A percentile compares a stretch with the other conserved stretches of the same genome.
These are phyloP conservation scores for Podaxis carcinomalis DNA, from an alignment of 768 basidiomycete species.

Conservation along the genomic window DNA sequence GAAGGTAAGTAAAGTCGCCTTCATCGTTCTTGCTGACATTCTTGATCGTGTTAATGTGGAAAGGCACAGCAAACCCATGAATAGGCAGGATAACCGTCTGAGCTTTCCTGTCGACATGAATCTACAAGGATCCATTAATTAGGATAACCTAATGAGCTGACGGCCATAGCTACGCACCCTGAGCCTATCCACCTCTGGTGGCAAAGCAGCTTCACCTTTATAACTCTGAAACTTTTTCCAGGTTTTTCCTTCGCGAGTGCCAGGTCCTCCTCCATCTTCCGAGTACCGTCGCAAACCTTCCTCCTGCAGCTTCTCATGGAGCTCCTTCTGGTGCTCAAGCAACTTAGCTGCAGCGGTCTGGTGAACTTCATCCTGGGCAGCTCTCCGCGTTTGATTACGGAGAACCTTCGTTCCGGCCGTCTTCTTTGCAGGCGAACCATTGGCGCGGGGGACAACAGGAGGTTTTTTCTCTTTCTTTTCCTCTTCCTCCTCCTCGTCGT, in stretches of 20 bases:
- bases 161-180: slow-evolving; percentile 47
- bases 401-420: slow-evolving; percentile 82
- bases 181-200: slow-evolving; percentile 74
- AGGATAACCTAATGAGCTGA: neutral
- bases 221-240: slow-evolving; percentile 98
- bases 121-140: slow-evolving; percentile 40
- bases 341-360: slow-evolving; percentile 74
- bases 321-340: slow-evolving; percentile 81
- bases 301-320: slow-evolving; percentile 72
- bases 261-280: slow-evolving; percentile 69
- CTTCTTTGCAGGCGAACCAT: slow-evolving; percentile 72
- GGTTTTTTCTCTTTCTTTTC: slow-evolving; percentile 56
- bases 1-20: slow-evolving; percentile 88
- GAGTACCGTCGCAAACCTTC: slow-evolving; percentile 83
- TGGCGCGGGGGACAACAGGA: slow-evolving; percentile 45
- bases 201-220: slow-evolving; percentile 89
- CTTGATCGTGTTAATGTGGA: slow-evolving; percentile 98
- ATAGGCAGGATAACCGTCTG: slow-evolving; percentile 90
- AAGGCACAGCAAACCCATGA: slow-evolving; percentile 93
- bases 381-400: slow-evolving; percentile 85
- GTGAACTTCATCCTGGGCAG: slow-evolving; percentile 80
- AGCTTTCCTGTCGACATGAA: slow-evolving; percentile 86
- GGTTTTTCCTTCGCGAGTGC: slow-evolving; percentile 83
- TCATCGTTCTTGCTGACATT: slow-evolving; percentile 98
- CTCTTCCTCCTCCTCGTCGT: slow-evolving; percentile 56